A percentile compares a stretch with the other conserved stretches of the same genome.
These are phyloP conservation scores for Aquilaria malaccensis DNA, from an alignment of 345 rosid species.

Conservation along the genomic window DNA sequence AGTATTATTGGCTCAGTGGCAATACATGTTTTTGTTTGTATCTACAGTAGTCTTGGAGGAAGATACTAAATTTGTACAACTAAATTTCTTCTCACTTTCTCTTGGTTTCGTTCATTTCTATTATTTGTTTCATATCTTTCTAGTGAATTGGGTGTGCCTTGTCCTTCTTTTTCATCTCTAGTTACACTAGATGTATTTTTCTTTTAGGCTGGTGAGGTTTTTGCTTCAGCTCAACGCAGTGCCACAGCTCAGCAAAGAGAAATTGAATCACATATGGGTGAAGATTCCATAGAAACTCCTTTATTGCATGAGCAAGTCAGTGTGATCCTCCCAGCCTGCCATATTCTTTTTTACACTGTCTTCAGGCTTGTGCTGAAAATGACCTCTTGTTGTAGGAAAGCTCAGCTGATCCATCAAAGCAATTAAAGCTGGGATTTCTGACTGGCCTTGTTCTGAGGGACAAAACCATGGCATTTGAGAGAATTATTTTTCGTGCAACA, in stretches of 20 bases:
- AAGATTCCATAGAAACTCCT: constrained; percentile 70
- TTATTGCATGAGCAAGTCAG: constrained; percentile 59
- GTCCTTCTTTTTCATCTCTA: no score
- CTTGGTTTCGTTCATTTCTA: neutral
- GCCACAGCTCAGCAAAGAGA: constrained; percentile 80
- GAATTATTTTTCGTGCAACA: constrained; percentile 94
- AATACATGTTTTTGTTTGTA: no score
- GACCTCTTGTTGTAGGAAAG: constrained; percentile 36
- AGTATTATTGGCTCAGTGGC: no score
- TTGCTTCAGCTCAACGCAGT: constrained; percentile 61
- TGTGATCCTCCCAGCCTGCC: neutral
- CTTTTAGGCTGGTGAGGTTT: constrained; percentile 73
- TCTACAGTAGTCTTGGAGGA: no score
- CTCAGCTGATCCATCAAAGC: constrained; percentile 66
- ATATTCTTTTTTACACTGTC: no score
- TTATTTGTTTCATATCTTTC: neutral
- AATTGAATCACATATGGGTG: constrained; percentile 41
- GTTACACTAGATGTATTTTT: neutral
- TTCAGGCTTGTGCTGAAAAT: no score
- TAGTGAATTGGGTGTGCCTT: no score
- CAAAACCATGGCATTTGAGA: constrained; percentile 87
- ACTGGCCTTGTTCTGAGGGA: constrained; percentile 88
- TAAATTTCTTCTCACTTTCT: no score
- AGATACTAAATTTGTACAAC: no score
- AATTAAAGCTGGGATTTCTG: constrained; percentile 82